These are phyloP conservation scores for Cladosporium sp. DNA, from an alignment of 2,329 filamentous ascomycete genomes.

Conservation along the genomic window DNA sequence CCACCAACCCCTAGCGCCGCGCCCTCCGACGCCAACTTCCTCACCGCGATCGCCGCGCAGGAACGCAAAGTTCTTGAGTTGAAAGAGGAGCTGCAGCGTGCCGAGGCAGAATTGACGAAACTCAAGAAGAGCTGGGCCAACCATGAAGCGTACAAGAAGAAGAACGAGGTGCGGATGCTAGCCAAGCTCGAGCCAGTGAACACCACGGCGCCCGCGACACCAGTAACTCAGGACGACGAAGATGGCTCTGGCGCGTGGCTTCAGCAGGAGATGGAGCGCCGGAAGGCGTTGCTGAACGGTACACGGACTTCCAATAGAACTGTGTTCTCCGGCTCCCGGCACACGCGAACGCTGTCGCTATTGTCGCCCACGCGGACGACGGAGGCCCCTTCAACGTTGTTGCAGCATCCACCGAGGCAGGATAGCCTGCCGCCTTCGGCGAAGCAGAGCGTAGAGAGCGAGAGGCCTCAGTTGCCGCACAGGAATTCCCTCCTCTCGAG, in stretches of 20 bases:
- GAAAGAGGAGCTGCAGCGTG: constrained; percentile 77
- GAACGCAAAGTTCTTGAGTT: constrained; percentile 87
- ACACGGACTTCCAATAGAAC: constrained; percentile 46
- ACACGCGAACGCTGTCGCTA: constrained; percentile 67
- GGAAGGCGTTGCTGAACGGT: constrained; percentile 58
- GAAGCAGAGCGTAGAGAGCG: constrained; percentile 13
- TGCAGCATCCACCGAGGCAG: constrained; percentile 18
- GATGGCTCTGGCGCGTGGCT: constrained; percentile 39
- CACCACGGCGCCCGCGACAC: constrained; percentile 31
- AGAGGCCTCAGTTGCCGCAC: neutral
- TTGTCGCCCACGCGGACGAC: constrained; percentile 55
- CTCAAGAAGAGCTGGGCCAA: constrained; percentile 80
- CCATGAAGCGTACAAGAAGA: constrained; percentile 71
- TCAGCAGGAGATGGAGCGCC: constrained; percentile 63
- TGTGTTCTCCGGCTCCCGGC: constrained; percentile 57
- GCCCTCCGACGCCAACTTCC: constrained; percentile 50
- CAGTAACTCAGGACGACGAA: constrained; percentile 37
- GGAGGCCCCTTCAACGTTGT: neutral
- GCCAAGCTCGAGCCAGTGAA: constrained; percentile 55
- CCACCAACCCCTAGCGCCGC: constrained; percentile 25
- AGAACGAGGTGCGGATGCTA: constrained; percentile 55
- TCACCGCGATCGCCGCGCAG: constrained; percentile 86
- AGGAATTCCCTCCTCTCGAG: constrained; percentile 10
- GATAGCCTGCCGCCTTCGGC: constrained; percentile 17
- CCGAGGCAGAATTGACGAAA: constrained; percentile 67